Conservation (phyloP, 805 yeast genomes). For the Suhomyces canberraensis region DNA sequence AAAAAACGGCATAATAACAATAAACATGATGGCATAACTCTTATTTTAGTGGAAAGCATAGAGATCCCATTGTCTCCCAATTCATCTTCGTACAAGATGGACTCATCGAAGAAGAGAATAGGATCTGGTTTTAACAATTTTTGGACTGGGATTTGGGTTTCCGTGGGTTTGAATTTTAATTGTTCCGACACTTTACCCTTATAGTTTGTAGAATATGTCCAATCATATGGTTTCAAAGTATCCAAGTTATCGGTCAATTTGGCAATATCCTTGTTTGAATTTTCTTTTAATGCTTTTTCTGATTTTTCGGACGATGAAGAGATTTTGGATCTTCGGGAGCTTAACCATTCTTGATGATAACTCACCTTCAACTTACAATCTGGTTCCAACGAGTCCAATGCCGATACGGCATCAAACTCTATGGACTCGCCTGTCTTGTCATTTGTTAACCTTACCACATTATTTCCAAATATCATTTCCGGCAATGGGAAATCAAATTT, state of each 20-base stretch:
- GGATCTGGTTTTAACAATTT: conserved; percentile 75
- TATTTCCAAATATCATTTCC: conserved; percentile 96
- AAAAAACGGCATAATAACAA: conserved; percentile 74
- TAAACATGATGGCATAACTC: conserved; percentile 85
- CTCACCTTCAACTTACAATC: conserved; percentile 56
- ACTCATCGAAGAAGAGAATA: conserved; percentile 84
- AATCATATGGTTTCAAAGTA: conserved; percentile 82
- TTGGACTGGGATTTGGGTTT: conserved; percentile 58
- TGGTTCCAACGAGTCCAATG: conserved; percentile 42
- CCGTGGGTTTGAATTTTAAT: conserved; percentile 18
- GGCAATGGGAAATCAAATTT: conserved; percentile 80
- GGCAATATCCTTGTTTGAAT: conserved; percentile 26
- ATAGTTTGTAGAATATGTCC: conserved; percentile 90
- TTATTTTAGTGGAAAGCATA: conserved; percentile 67
- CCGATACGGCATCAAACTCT: conserved; percentile 74
- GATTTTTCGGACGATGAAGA: conserved; percentile 18
- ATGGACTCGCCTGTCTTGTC: conserved; percentile 43
- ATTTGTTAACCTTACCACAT: conserved; percentile 51
- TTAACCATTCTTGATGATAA: conserved; percentile 80
- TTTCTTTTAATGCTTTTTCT: conserved; percentile 25
- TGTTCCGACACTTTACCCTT: conserved; percentile 49
- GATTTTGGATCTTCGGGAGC: conserved; percentile 29
- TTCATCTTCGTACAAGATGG: conserved; percentile 89
- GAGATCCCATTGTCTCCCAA: conserved; percentile 94
- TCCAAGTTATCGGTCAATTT: conserved; percentile 45